These are phyloP conservation scores for Auricularia sp. DNA, from an alignment of 768 basidiomycete genomes.

Conservation along the genomic window DNA sequence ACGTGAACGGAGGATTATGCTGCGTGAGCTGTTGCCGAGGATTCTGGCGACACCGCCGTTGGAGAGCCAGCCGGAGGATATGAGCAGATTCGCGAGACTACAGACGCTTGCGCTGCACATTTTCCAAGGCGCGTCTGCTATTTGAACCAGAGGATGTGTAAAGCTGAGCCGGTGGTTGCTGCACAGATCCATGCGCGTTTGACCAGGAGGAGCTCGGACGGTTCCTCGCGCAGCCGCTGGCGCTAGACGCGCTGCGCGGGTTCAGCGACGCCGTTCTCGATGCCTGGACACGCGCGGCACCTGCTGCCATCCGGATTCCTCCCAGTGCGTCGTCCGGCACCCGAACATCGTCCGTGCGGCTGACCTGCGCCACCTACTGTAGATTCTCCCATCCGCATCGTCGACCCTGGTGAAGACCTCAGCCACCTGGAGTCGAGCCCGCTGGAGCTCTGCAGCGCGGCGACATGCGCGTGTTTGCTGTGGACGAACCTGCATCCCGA, in stretches of 20 bases:
- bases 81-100: neutral
- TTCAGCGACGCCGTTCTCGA: neutral
- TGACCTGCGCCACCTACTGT: neutral
- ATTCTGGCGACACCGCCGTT: neutral
- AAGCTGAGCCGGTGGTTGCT: neutral
- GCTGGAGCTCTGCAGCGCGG: neutral
- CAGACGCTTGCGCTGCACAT: neutral
- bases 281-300: neutral
- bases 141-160: neutral
- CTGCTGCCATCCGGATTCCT: neutral
- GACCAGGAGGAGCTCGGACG: neutral
- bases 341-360: neutral
- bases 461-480: neutral
- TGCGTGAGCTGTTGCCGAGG: neutral
- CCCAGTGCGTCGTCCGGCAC: neutral
- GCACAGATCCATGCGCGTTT: neutral
- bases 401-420: neutral
- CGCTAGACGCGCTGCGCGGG: neutral
- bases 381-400: neutral
- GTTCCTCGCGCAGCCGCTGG: neutral
- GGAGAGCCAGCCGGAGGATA: neutral
- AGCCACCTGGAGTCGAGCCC: conserved; percentile 1
- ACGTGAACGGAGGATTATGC: neutral
- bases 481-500: conserved; percentile 1
- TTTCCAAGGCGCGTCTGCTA: neutral